Base-by-base conservation (phyloP, 768 basidiomycete species). In the Suillus subalutaceus region DNA sequence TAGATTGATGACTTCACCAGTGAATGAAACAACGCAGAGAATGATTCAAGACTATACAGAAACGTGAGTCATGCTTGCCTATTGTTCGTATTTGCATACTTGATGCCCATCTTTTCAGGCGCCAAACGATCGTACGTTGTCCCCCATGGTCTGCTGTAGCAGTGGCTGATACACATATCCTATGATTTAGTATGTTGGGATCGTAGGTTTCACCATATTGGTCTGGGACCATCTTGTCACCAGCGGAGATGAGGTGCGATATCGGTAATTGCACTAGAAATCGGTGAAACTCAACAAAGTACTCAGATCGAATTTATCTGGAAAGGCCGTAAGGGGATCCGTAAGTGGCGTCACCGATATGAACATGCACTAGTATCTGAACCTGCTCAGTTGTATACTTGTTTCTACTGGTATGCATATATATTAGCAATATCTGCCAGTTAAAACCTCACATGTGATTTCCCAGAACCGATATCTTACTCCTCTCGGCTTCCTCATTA, bases 401-500 rank as follows among this genome's bases (percentile, higher is more conserved):
- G 20, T 81, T 81, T 60, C 65, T 80, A 20, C 44, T 81, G 56
- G 80, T 79, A 63, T 38, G 77, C 61, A 20, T 40, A 9, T 12
- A 2, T 26, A 20, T 37, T 5, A 1, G 52, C 30, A 32, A n/a
- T 35, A 12, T 59, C 32, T n/a, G 26, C 20, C 23, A 60, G 30
- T 57, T 16, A 18, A 50, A 59, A 16, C 30, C 23, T 63, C 53
- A 63, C n/a, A 10, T 20, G 16, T 41, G 15, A 38, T 60, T 16
- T 56, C 55, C 32, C 32, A 90, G 88, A 90, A 89, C 69, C 84
- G 88, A 26, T 90, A 90, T 69, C 74, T 89, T n/a, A 88, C 85
- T 0, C 88, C 88, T 0, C 75, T 89, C 2, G 86, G 85, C 1
- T 90, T 90, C 71, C 82, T 88, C n/a, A 72, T 89, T 52, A 88